Base-by-base conservation (phyloP, 805 yeast genomes). In the Grigorovia transvaalensis region DNA sequence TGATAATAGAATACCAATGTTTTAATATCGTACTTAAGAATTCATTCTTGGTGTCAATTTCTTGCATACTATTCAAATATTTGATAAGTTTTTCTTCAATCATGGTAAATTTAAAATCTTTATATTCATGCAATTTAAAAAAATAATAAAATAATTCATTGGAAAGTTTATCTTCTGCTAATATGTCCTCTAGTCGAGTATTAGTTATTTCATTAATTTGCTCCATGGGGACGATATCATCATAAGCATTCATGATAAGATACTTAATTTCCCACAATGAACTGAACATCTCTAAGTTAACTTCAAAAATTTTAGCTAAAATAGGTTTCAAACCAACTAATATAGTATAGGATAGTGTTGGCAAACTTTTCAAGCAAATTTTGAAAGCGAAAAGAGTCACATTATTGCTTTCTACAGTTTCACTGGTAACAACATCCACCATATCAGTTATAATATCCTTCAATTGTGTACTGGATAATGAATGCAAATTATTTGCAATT, bases 1-100 rank as follows among this genome's bases (percentile, higher is more conserved):
- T 70, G 44, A 74, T 51, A 0, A 83, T 53, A 0, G 82, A 75
- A 43, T 74, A 59, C 88, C 88, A 84, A 58, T 87, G 76, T 9
- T 59, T 55, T 49, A 81, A 72, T 0, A 73, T 50, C 13, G 59
- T 51, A 40, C 53, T 30, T 9, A 69, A 50, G 48, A 64, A 54
- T 13, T 23, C 12, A 9, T 43, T 12, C 0, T 51, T 50, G 1
- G 51, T 18, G 2, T 61, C 49, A 1, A 47, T 29, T 18, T 49
- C 33, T 12, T 33, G 46, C 7, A 48, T 54, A 17, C 54, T 48
- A 13, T 18, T 7, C 7, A 67, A 57, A 51, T 56, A 66, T 6
- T 53, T 49, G n/a, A 71, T 47, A 48, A 72, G 70, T 1, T 53
- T 50, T 1, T 48, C 41, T 4, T 56, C 40, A 11, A 71, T 44